phyloP scores from a whole-genome alignment of 805 yeast genomes.

The Debaryomyces tyrocola region DNA sequence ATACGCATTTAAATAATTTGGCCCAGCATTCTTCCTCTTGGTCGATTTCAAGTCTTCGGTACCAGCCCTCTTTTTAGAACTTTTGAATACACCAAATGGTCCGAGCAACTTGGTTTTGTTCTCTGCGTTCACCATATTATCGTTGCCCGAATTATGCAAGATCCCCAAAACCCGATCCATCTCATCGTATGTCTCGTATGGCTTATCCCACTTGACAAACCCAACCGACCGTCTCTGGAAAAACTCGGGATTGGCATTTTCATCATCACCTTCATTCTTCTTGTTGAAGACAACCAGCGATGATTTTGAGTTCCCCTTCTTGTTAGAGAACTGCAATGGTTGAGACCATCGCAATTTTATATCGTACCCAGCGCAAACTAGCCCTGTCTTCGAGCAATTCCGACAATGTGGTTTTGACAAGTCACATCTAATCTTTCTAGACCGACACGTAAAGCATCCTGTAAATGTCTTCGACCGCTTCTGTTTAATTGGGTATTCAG shows the following conservation, averaged over 20 bases:
- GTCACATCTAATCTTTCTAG: constrained; percentile 81
- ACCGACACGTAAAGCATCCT: constrained; percentile 87
- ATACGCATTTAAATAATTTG: neutral
- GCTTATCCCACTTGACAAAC: constrained; percentile 66
- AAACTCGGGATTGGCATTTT: constrained; percentile 33
- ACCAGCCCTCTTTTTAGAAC: constrained; percentile 12
- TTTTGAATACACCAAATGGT: constrained; percentile 79
- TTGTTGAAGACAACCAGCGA: constrained; percentile 28
- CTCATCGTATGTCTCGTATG: constrained; percentile 74
- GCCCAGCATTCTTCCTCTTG: neutral
- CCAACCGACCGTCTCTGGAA: constrained; percentile 72
- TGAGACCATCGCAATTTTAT: constrained; percentile 78
- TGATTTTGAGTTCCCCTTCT: constrained; percentile 26
- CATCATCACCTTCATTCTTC: constrained; percentile 16
- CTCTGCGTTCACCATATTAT: constrained; percentile 30
- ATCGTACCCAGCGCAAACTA: constrained; percentile 79
- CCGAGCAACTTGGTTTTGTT: constrained; percentile 59
- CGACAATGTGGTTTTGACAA: constrained; percentile 65
- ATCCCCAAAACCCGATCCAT: constrained; percentile 69
- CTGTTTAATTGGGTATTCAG: constrained; percentile 2
- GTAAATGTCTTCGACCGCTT: constrained; percentile 64
- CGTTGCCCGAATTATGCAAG: constrained; percentile 48
- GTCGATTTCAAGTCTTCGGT: constrained; percentile 22
- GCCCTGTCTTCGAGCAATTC: constrained; percentile 66
- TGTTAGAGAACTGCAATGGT: constrained; percentile 40